These are phyloP conservation scores for Erysimum cheiri DNA, from an alignment of 441 rosid species.

Conservation along the genomic window DNA sequence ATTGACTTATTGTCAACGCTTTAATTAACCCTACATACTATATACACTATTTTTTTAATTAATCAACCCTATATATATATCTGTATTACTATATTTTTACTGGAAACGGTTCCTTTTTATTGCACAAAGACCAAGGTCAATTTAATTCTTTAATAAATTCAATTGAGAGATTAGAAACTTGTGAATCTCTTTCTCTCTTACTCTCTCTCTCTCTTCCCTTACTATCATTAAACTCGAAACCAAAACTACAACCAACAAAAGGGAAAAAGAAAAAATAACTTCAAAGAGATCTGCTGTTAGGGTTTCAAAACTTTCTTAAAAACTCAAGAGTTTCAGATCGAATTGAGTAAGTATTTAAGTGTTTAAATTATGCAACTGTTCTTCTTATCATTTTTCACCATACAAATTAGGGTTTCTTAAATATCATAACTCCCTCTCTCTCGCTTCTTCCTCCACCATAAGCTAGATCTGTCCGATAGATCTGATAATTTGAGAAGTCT, in stretches of 20 bases:
- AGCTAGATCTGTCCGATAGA: slow-evolving; percentile 35
- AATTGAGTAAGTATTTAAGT: slow-evolving; percentile 32
- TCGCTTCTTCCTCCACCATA: slow-evolving; percentile 17
- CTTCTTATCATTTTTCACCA: slow-evolving; percentile 21
- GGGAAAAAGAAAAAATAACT: slow-evolving; percentile 27
- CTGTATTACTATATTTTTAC: slow-evolving; percentile 23
- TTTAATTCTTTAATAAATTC: slow-evolving; percentile 45
- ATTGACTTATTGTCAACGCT: slow-evolving; percentile 51
- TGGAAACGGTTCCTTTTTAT: slow-evolving; percentile 35
- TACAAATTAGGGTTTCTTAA: slow-evolving; percentile 39
- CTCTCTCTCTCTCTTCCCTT: slow-evolving; percentile 27
- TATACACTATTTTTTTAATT: not conserved
- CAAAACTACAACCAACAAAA: slow-evolving; percentile 42
- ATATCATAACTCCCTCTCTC: slow-evolving; percentile 9
- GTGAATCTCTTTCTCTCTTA: slow-evolving; percentile 24
- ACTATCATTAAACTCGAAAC: slow-evolving; percentile 42
- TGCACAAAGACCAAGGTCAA: slow-evolving; percentile 49
- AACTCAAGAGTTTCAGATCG: slow-evolving; percentile 29
- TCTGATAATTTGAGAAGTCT: slow-evolving; percentile 31
- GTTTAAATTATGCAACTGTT: slow-evolving; percentile 5
- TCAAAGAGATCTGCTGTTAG: slow-evolving; percentile 43
- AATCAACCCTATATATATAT: slow-evolving; percentile 10
- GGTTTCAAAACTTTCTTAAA: slow-evolving; percentile 31
- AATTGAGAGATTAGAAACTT: slow-evolving; percentile 32
- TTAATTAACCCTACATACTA: slow-evolving; percentile 39